Base-by-base conservation (phyloP, 2,329 filamentous ascomycete species). In the Penicillium paneum region DNA sequence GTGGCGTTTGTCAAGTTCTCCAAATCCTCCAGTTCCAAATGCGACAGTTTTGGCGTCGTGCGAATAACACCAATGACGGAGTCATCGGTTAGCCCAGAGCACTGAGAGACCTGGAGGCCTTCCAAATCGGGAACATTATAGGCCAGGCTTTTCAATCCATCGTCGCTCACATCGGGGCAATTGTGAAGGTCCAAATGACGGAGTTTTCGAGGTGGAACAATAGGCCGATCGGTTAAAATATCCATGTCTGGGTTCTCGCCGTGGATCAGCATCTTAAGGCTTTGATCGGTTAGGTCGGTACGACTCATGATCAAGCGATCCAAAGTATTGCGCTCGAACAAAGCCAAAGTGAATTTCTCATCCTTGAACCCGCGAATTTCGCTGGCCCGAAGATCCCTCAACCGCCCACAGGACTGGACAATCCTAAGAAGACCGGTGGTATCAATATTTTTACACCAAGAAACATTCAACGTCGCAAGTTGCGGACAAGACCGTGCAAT, bases 371-470 rank as follows among this genome's bases (percentile, higher is more conserved):
- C 91, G 52, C 80, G 81, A 26, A 96, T 82, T 71, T 96, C 91
- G 43, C 90, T 87, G 10, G 89, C 91, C 55, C 91, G 83, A 29
- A 99, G 78, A 64, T 97, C 92, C 50, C 79, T 87, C 51, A 99
- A 76, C 49, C 80, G 85, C 0, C 81, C 78, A 67, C 94, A 97
- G 2, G 82, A 82, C 56, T 88, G 79, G 0, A 97, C 77, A 2
- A 99, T 81, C 48, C 82, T 82, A 59, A 81, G 84, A 50, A 97
- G 77, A 5, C 91, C 92, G 12, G 83, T 79, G 8, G 90, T 88
- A 66, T 94, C 88, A 68, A 97, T 85, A 57, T 91, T 88, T 61
- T 86, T 86, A 76, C 94, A 99, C 91, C 93, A 97, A 0, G 91
- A 96, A 19, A 97, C 83, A 65, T 97, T 95, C 61, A 97, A 81